Conservation (phyloP, 148 eudicot species). For the Silene uniflora region DNA sequence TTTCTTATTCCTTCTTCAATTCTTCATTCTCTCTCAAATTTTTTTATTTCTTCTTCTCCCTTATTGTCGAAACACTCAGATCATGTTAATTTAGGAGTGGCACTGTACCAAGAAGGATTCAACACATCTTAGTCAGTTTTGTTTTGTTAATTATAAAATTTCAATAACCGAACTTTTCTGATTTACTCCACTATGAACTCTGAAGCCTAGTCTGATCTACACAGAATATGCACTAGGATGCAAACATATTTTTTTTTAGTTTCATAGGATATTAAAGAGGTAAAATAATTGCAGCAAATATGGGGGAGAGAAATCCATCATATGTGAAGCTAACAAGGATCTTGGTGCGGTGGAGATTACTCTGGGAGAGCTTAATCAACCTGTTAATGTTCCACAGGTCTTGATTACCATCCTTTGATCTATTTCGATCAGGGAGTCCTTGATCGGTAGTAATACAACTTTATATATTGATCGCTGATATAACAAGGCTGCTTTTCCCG, state of each 20-base stretch:
- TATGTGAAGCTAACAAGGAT: slow-evolving; percentile 55
- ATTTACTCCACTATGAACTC: background rate
- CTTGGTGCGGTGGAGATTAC: slow-evolving; percentile 40
- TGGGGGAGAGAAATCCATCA: slow-evolving; percentile 26
- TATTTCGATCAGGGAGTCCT: no score
- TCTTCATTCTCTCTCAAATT: no score
- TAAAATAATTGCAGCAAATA: slow-evolving; percentile 2
- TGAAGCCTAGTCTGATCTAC: slow-evolving; percentile 7
- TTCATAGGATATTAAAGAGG: background rate
- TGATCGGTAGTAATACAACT: no score
- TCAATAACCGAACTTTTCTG: slow-evolving; percentile 15
- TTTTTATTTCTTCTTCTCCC: no score
- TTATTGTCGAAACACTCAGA: no score
- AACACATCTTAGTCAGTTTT: background rate
- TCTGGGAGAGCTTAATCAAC: slow-evolving; percentile 72
- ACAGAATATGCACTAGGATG: background rate
- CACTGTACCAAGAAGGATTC: background rate
- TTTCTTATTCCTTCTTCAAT: no score
- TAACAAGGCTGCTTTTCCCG: no score
- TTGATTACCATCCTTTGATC: background rate
- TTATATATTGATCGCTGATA: no score
- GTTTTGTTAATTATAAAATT: slow-evolving; percentile 18
- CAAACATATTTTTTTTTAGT: no score
- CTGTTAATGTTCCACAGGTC: slow-evolving; percentile 55
- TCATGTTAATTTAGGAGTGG: no score